Conservation (phyloP, 2,329 filamentous ascomycete species). For the Sclerotinia glacialis region DNA sequence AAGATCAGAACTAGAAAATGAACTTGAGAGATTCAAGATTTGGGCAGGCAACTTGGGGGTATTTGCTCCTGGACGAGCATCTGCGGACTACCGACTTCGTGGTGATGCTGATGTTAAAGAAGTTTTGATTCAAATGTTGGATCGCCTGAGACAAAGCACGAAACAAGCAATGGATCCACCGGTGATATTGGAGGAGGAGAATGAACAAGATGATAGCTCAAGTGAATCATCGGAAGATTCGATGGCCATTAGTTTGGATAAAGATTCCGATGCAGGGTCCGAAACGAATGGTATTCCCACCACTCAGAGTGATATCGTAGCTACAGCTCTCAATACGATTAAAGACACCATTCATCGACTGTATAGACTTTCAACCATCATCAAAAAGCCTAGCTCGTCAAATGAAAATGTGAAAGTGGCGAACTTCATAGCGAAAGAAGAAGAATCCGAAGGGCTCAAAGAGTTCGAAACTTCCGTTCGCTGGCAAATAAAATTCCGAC, state of each 20-base stretch:
- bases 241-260: constrained; percentile 15
- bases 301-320: not conserved
- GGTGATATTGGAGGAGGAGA: not conserved
- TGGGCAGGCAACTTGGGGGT: constrained; percentile 9
- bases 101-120: constrained; percentile 12
- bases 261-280: not conserved
- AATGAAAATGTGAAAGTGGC: constrained; percentile 14
- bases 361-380: constrained; percentile 2
- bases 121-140: constrained; percentile 8
- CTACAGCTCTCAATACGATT: not conserved
- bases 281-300: not conserved
- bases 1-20: constrained; percentile 7
- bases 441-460: not conserved
- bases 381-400: constrained; percentile 3
- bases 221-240: constrained; percentile 5
- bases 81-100: constrained; percentile 6
- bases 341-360: constrained; percentile 9
- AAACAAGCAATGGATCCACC: constrained; percentile 13
- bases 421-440: constrained; percentile 3
- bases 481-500: constrained; percentile 9
- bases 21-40: constrained; percentile 13
- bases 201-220: not conserved
- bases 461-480: constrained; percentile 6
- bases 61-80: constrained; percentile 13
- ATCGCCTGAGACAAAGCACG: constrained; percentile 9